Conservation (phyloP, 2,329 filamentous ascomycete species). For the Cryphonectria naterciae region DNA sequence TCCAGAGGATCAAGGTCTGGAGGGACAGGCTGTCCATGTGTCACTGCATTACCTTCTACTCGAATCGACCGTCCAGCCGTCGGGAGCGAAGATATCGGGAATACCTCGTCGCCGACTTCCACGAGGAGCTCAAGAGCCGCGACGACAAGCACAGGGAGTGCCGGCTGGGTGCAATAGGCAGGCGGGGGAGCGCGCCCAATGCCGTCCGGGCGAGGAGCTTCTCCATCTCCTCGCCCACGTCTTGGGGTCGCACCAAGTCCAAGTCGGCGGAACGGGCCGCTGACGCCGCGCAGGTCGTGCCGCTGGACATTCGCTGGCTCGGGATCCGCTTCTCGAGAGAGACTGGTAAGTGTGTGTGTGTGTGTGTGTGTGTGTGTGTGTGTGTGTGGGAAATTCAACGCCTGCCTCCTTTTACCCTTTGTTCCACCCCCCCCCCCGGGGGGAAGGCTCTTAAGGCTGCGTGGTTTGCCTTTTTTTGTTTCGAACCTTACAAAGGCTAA, state of each 20-base stretch:
- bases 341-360: conserved; percentile 44
- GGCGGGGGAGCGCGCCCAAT: conserved; percentile 45
- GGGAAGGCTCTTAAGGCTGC: too few relatives aligned
- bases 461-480: too few relatives aligned
- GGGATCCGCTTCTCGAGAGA: conserved; percentile 54
- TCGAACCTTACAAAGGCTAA: background rate
- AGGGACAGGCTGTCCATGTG: conserved; percentile 51
- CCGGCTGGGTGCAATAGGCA: conserved; percentile 46
- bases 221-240: conserved; percentile 48
- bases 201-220: conserved; percentile 44
- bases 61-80: conserved; percentile 42
- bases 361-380: background rate
- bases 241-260: conserved; percentile 39
- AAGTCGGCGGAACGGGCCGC: conserved; percentile 35
- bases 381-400: too few relatives aligned
- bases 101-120: conserved; percentile 53
- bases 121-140: conserved; percentile 49
- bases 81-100: conserved; percentile 51
- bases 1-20: conserved; percentile 58
- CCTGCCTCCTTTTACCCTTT: background rate
- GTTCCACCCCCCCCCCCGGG: too few relatives aligned
- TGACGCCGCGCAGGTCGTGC: conserved; percentile 19
- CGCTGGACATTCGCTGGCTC: conserved; percentile 51
- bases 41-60: conserved; percentile 53
- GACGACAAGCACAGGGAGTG: conserved; percentile 52